These are phyloP conservation scores for Scleromitrula shiraiana DNA, from an alignment of 2,329 filamentous ascomycete species.

Conservation along the genomic window DNA sequence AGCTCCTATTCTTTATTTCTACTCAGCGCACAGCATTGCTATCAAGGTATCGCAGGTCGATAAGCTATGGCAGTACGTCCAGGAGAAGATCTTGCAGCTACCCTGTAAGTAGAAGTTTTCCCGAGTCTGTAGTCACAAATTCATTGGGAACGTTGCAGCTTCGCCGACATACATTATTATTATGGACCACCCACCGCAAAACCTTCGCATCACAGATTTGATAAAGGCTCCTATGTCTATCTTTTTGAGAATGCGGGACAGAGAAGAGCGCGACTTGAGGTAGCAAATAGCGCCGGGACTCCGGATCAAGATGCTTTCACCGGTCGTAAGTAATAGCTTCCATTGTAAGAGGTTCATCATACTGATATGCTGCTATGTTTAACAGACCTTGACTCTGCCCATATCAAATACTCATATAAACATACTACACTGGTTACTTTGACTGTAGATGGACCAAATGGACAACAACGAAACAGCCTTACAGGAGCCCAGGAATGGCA, in stretches of 20 bases:
- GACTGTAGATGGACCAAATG: slow-evolving; percentile 43
- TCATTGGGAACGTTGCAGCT: slow-evolving; percentile 40
- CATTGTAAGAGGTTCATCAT: not conserved
- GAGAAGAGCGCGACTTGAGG: slow-evolving; percentile 61
- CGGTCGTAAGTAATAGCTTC: slow-evolving; percentile 50
- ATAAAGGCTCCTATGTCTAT: slow-evolving; percentile 73
- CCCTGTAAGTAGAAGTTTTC: slow-evolving; percentile 36
- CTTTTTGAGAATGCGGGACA: slow-evolving; percentile 66
- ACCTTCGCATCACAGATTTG: slow-evolving; percentile 72
- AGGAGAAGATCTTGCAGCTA: slow-evolving; percentile 44
- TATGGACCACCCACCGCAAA: slow-evolving; percentile 59
- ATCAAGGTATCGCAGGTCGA: slow-evolving; percentile 12
- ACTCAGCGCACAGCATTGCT: not conserved
- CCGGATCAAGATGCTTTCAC: slow-evolving; percentile 73
- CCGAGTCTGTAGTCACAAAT: slow-evolving; percentile 18
- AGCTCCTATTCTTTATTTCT: not conserved
- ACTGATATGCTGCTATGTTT: not conserved
- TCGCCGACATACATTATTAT: slow-evolving; percentile 72
- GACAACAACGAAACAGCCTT: slow-evolving; percentile 10
- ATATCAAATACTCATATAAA: slow-evolving; percentile 63
- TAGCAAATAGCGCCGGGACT: slow-evolving; percentile 67
- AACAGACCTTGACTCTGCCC: slow-evolving; percentile 57
- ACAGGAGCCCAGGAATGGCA: slow-evolving; percentile 58
- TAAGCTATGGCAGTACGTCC: slow-evolving; percentile 38
- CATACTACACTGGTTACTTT: slow-evolving; percentile 65